Evolutionary conservation across 2,329 filamentous ascomycete species (phyloP).

Genomic region (Pseudogymnoascus sp.): DNA sequence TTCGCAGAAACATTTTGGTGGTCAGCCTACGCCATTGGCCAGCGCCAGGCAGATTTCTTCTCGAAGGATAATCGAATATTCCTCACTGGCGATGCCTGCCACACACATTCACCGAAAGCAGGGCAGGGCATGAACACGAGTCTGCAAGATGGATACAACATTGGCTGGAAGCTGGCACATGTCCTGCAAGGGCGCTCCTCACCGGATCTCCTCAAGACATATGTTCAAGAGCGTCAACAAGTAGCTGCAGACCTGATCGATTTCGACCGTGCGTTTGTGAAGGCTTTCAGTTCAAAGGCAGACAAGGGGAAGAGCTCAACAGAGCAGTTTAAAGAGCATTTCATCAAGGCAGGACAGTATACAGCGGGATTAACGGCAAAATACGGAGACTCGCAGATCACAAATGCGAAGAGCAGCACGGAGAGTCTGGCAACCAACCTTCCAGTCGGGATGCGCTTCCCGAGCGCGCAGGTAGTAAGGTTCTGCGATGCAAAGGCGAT

Average conservation of each 20-base stretch:
- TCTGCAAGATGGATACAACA: slow-evolving; percentile 53
- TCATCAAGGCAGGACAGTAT: slow-evolving; percentile 48
- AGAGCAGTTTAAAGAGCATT: slow-evolving; percentile 47
- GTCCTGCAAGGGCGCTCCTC: slow-evolving; percentile 38
- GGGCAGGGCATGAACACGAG: slow-evolving; percentile 52
- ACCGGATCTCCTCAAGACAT: slow-evolving; percentile 41
- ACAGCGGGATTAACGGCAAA: slow-evolving; percentile 50
- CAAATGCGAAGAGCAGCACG: slow-evolving; percentile 27
- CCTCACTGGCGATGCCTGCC: slow-evolving; percentile 48
- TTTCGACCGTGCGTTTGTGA: slow-evolving; percentile 48
- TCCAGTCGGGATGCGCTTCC: slow-evolving; percentile 47
- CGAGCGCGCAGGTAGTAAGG: slow-evolving; percentile 50
- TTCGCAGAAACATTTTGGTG: slow-evolving; percentile 38
- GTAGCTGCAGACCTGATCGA: slow-evolving; percentile 50
- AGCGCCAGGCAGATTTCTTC: slow-evolving; percentile 51
- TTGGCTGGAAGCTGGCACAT: slow-evolving; percentile 51
- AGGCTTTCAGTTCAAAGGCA: slow-evolving; percentile 41
- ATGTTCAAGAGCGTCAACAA: slow-evolving; percentile 43
- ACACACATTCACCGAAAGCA: slow-evolving; percentile 55
- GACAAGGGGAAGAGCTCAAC: slow-evolving; percentile 33
- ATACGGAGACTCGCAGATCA: slow-evolving; percentile 45
- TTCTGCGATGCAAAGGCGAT: slow-evolving; percentile 51
- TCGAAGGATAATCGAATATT: slow-evolving; percentile 46
- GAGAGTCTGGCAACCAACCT: slow-evolving; percentile 34
- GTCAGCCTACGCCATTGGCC: slow-evolving; percentile 50